A percentile compares a stretch with the other conserved stretches of the same genome.
These are phyloP conservation scores for Rhodotorula toruloides DNA, from an alignment of 768 basidiomycete species.

Conservation along the genomic window DNA sequence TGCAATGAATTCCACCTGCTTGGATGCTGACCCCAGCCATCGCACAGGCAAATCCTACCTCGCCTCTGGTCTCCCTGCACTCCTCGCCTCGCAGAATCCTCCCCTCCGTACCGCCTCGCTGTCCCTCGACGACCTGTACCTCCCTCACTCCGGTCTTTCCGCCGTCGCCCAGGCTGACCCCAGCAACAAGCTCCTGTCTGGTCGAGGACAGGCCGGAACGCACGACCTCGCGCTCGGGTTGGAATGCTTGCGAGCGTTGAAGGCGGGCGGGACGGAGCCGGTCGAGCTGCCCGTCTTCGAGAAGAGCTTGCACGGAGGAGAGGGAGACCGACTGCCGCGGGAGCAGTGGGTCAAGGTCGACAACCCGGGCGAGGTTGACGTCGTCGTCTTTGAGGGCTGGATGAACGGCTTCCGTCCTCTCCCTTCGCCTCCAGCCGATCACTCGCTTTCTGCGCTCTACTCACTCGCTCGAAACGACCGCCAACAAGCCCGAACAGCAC, in stretches of 20 bases:
- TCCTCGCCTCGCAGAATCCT: slow-evolving; percentile 52
- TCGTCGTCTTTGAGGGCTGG: slow-evolving; percentile 95
- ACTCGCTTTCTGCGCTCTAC: slow-evolving; percentile 53
- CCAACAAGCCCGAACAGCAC: not conserved
- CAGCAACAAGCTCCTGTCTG: slow-evolving; percentile 63
- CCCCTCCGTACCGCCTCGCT: slow-evolving; percentile 43
- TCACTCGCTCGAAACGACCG: slow-evolving; percentile 22
- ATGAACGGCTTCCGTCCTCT: slow-evolving; percentile 80
- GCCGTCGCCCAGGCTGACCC: slow-evolving; percentile 57
- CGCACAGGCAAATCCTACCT: slow-evolving; percentile 68
- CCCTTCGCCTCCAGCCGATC: slow-evolving; percentile 37
- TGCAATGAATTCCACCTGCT: no score
- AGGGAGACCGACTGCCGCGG: slow-evolving; percentile 67
- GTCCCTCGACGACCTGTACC: slow-evolving; percentile 62
- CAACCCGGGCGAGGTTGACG: slow-evolving; percentile 55
- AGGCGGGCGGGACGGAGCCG: slow-evolving; percentile 38
- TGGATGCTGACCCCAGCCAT: no score
- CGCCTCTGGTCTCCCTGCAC: slow-evolving; percentile 64
- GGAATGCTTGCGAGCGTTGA: slow-evolving; percentile 52
- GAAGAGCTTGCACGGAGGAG: slow-evolving; percentile 71
- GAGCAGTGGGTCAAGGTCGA: slow-evolving; percentile 52
- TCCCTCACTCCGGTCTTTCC: slow-evolving; percentile 61
- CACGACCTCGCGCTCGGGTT: slow-evolving; percentile 75
- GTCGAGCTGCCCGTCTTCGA: slow-evolving; percentile 74
- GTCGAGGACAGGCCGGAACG: slow-evolving; percentile 89